Conservation (phyloP, 129 eudicot genomes). For the Deinandra increscens region DNA sequence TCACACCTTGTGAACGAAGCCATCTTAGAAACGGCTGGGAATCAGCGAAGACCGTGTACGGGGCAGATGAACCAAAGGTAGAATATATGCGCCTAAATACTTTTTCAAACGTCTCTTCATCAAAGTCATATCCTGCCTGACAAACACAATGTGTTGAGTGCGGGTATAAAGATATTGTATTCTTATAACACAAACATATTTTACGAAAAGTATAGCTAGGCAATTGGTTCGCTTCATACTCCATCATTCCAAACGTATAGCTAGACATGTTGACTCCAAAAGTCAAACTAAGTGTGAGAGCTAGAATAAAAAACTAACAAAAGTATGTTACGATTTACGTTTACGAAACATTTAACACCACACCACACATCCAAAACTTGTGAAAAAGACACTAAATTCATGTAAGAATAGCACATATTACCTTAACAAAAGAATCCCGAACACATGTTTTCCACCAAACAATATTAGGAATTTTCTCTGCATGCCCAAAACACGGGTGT, state of each 20-base stretch:
- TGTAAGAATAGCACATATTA: slow-evolving; percentile 26
- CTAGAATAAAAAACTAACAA: not conserved
- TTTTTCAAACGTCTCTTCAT: slow-evolving; percentile 93
- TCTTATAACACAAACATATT: slow-evolving; percentile 8
- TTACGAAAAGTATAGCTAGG: not conserved
- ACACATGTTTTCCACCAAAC: slow-evolving; percentile 98
- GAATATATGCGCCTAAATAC: slow-evolving; percentile 84
- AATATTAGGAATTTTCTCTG: slow-evolving; percentile 84
- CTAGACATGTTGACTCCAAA: too few species aligned
- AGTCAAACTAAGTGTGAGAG: too few species aligned
- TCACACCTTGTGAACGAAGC: slow-evolving; percentile 71
- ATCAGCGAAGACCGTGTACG: slow-evolving; percentile 77
- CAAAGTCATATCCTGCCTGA: slow-evolving; percentile 97
- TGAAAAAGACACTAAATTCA: not conserved
- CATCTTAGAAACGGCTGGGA: slow-evolving; percentile 87
- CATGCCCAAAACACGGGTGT: slow-evolving; percentile 89
- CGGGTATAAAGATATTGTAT: slow-evolving; percentile 10
- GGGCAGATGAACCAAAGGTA: slow-evolving; percentile 94
- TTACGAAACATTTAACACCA: not conserved
- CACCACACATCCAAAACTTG: not conserved
- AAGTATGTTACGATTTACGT: not conserved
- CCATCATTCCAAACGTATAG: too few species aligned
- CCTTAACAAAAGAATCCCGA: slow-evolving; percentile 78
- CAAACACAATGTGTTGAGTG: slow-evolving; percentile 17
- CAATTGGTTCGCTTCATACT: not conserved